Evolutionary conservation across 2,329 filamentous ascomycete genomes (phyloP).

Genomic region (Lachnellula willkommii): DNA sequence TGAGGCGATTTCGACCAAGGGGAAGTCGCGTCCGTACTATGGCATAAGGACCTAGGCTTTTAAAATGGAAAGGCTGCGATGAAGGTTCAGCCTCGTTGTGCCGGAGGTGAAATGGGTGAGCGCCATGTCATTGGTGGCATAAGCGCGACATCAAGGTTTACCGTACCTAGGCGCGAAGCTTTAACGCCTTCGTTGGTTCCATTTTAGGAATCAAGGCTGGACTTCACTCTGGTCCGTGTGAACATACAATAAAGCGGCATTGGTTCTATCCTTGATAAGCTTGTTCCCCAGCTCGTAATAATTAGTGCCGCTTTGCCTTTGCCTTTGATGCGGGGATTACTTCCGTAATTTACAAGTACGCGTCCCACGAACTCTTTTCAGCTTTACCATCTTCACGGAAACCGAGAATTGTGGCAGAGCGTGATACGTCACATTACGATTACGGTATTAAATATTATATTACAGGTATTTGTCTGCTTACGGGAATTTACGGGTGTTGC

Average conservation of each 20-base stretch:
- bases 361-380: no score
- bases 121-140: neutral
- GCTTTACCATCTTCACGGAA: no score
- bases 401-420: no score
- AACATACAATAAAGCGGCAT: neutral
- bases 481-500: neutral
- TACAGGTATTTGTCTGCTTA: neutral
- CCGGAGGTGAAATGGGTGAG: neutral
- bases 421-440: no score
- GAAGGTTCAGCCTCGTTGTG: slow-evolving; percentile 9
- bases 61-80: slow-evolving; percentile 6
- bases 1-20: neutral
- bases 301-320: no score
- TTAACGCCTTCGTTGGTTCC: neutral
- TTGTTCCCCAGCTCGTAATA: neutral
- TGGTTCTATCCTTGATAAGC: neutral
- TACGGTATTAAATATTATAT: no score
- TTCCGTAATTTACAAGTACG: no score
- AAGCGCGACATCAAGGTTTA: neutral
- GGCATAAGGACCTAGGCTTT: no score
- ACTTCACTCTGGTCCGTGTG: no score
- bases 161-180: neutral
- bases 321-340: no score
- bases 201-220: no score
- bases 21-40: neutral